Conservation (phyloP, 148 eudicot genomes). For the Persicaria tinctoria region DNA sequence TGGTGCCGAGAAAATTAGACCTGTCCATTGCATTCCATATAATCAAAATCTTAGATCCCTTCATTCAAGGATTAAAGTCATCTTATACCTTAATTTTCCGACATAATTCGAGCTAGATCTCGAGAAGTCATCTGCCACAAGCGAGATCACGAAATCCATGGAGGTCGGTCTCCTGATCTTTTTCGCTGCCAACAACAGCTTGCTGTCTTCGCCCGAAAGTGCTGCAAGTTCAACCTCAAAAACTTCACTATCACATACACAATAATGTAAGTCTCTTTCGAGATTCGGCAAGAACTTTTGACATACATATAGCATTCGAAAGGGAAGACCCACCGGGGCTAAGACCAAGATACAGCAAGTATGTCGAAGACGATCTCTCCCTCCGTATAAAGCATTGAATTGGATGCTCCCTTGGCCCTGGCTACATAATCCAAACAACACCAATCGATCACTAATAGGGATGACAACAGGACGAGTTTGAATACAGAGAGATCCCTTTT, state of each 20-base stretch:
- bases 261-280: not conserved
- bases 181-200: slow-evolving; percentile 7
- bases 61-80: not conserved
- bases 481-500: not conserved
- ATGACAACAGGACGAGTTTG: no score
- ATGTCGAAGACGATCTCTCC: slow-evolving; percentile 42
- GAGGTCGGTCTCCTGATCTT: slow-evolving; percentile 8
- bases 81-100: slow-evolving; percentile 1
- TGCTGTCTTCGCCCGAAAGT: slow-evolving; percentile 12
- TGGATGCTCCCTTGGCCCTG: slow-evolving; percentile 52
- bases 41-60: not conserved
- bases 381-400: slow-evolving; percentile 54
- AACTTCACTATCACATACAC: not conserved
- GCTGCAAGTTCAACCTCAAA: not conserved
- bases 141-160: slow-evolving; percentile 12
- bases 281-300: not conserved
- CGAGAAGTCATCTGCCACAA: not conserved
- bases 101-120: slow-evolving; percentile 6
- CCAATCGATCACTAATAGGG: not conserved
- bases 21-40: not conserved
- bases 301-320: not conserved
- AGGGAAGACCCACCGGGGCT: slow-evolving; percentile 36
- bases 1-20: slow-evolving; percentile 12
- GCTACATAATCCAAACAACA: slow-evolving; percentile 19
- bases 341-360: slow-evolving; percentile 43